These are phyloP conservation scores for Echinosophora koreensis DNA, from an alignment of 306 rosid species.

Conservation along the genomic window DNA sequence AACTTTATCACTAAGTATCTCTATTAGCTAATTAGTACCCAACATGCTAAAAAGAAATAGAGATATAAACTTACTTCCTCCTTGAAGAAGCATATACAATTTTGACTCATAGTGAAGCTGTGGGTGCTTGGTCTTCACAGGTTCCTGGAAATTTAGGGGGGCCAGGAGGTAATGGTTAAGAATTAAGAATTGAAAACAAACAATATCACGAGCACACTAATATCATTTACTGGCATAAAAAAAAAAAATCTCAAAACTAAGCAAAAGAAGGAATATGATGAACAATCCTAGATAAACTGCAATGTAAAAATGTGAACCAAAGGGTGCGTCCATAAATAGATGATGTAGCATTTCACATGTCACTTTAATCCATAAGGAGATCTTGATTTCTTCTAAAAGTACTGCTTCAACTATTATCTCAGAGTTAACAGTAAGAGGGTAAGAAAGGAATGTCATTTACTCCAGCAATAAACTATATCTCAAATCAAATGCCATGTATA, in stretches of 20 bases:
- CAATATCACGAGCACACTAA: constrained; percentile 22
- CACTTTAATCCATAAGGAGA: constrained; percentile 17
- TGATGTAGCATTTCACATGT: constrained; percentile 12
- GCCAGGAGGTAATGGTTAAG: constrained; percentile 9
- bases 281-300: constrained; percentile 14
- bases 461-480: constrained; percentile 31
- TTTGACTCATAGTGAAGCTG: constrained; percentile 99
- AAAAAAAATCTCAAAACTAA: background rate
- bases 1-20: background rate
- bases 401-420: constrained; percentile 20
- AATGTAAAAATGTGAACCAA: background rate
- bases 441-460: background rate
- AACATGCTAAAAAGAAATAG: constrained; percentile 35
- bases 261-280: background rate
- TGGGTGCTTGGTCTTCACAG: constrained; percentile 97
- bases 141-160: constrained; percentile 67
- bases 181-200: constrained; percentile 37
- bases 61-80: constrained; percentile 83
- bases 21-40: constrained; percentile 8
- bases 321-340: constrained; percentile 15
- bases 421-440: background rate
- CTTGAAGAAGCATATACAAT: constrained; percentile 98
- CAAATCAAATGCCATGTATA: constrained; percentile 1
- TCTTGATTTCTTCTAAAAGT: constrained; percentile 34
- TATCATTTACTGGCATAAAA: constrained; percentile 10